Conservation (phyloP, 1,284 basidiomycete species). For the Trichosporon sp. region DNA sequence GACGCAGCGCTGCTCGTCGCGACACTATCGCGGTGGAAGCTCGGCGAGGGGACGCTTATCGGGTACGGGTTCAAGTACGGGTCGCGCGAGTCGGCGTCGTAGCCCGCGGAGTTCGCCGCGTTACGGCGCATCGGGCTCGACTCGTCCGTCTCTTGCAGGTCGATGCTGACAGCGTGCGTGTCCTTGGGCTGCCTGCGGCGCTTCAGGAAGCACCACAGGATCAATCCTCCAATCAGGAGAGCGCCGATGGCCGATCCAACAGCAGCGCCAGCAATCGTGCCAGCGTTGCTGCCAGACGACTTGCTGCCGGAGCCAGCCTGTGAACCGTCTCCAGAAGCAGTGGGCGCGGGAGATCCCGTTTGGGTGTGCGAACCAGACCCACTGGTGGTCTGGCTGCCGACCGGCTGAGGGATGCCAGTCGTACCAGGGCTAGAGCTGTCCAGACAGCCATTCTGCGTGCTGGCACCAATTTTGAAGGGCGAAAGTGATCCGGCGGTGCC, state of each 20-base stretch:
- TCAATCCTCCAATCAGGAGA: not conserved
- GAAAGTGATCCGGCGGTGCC: constrained; percentile 43
- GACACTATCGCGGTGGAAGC: constrained; percentile 2
- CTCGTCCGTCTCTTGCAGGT: constrained; percentile 16
- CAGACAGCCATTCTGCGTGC: constrained; percentile 38
- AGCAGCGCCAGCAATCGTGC: not conserved
- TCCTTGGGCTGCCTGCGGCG: constrained; percentile 8
- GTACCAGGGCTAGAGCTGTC: constrained; percentile 33
- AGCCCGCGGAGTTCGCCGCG: constrained; percentile 1
- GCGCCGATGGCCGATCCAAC: not conserved
- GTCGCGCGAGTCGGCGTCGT: constrained; percentile 7
- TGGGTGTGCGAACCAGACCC: not conserved
- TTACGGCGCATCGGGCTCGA: constrained; percentile 10
- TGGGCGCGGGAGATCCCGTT: not conserved
- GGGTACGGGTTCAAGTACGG: constrained; percentile 12
- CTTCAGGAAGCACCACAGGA: constrained; percentile 8
- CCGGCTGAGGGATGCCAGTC: not conserved
- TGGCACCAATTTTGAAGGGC: constrained; percentile 36
- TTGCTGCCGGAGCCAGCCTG: not conserved
- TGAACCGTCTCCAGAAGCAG: not conserved
- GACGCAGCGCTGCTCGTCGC: not conserved
- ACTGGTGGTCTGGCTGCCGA: not conserved
- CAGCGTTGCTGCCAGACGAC: not conserved
- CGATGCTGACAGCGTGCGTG: constrained; percentile 1
- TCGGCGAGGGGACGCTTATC: constrained; percentile 1